phyloP scores from a whole-genome alignment of 345 rosid species.

The Hypericum androsaemum region DNA sequence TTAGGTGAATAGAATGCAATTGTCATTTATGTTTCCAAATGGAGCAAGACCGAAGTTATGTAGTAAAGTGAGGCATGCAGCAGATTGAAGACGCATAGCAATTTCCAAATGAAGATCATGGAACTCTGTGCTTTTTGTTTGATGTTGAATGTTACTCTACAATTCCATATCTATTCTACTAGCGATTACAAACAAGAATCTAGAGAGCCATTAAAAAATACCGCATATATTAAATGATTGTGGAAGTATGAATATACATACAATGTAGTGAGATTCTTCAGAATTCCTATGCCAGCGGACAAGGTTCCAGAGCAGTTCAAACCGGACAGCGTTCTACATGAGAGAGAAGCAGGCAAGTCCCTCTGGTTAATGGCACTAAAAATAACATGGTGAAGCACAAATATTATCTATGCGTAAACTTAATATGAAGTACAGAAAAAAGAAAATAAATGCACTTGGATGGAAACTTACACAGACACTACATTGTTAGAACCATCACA shows the following conservation, averaged over 20 bases:
- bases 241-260: conserved; percentile 28
- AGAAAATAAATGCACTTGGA: conserved; percentile 2
- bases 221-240: not conserved
- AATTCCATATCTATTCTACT: not conserved
- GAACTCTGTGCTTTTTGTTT: no score
- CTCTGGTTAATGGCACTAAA: not conserved
- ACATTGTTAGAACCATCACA: conserved; percentile 49
- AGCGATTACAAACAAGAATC: not conserved
- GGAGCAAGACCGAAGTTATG: no score
- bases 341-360: conserved; percentile 1
- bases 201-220: not conserved
- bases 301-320: conserved; percentile 74
- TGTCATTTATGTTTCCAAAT: no score
- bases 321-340: conserved; percentile 64
- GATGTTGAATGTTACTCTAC: no score
- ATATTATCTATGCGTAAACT: not conserved
- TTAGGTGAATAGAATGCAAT: no score
- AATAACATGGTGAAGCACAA: conserved; percentile 8
- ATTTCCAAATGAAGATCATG: no score
- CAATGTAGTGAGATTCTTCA: conserved; percentile 61
- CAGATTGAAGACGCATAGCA: no score
- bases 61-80: no score
- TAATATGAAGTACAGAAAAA: not conserved
- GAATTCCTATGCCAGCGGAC: conserved; percentile 55
- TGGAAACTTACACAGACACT: conserved; percentile 58